Percentiles rank a stretch among this genome's conserved stretches.
Evolutionary conservation across 2,329 filamentous ascomycete genomes (phyloP).

Genomic region (Neocucurbitaria cava): DNA sequence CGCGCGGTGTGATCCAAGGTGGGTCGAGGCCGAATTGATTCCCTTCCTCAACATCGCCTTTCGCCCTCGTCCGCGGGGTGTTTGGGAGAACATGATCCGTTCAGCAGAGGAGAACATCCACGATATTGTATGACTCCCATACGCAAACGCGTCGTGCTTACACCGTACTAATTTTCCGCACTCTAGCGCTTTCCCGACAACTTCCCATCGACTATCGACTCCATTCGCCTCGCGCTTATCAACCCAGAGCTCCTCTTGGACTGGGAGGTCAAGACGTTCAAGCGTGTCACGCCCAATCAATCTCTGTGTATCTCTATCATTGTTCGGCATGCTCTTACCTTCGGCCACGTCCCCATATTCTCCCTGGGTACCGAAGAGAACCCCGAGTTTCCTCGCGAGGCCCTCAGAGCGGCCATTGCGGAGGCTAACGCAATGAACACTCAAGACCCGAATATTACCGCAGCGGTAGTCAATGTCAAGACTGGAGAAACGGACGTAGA

Average conservation of each 20-base stretch:
- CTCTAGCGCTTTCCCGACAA: slow-evolving; percentile 10
- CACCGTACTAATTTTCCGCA: background rate
- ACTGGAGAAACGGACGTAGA: background rate
- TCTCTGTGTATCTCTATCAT: slow-evolving; percentile 9
- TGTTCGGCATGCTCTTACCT: slow-evolving; percentile 12
- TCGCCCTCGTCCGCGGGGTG: background rate
- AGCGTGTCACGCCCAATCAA: background rate
- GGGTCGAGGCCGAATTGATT: slow-evolving; percentile 9
- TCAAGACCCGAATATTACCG: too few species aligned
- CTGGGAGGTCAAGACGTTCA: slow-evolving; percentile 5
- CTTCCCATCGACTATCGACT: slow-evolving; percentile 14
- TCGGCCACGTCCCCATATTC: background rate
- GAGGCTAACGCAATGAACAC: too few species aligned
- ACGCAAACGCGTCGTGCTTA: background rate
- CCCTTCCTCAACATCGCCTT: slow-evolving; percentile 7
- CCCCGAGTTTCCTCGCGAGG: slow-evolving; percentile 7
- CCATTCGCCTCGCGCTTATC: slow-evolving; percentile 10
- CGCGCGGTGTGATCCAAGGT: background rate
- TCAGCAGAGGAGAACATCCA: background rate
- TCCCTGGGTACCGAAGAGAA: slow-evolving; percentile 8
- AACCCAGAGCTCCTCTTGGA: slow-evolving; percentile 2
- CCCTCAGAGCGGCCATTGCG: background rate
- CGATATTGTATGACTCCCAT: slow-evolving; percentile 5
- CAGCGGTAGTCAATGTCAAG: too few species aligned
- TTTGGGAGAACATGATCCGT: slow-evolving; percentile 1